phyloP scores from a whole-genome alignment of 2,329 filamentous ascomycete genomes.

The Talaromyces sp. region DNA sequence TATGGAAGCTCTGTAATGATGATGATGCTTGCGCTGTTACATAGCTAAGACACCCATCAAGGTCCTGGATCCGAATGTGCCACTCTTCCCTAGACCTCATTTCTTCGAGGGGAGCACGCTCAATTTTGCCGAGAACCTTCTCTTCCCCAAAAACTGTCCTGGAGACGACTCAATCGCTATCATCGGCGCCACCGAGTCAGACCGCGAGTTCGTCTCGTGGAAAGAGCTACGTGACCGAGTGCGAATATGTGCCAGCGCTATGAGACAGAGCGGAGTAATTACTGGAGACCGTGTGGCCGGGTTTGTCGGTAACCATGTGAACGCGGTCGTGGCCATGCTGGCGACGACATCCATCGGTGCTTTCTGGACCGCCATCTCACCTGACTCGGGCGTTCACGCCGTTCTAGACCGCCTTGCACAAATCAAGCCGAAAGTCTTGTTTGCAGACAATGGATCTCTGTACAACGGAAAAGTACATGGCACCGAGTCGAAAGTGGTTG shows the following conservation, averaged over 20 bases:
- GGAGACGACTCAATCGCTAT: conserved; percentile 63
- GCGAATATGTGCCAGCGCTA: conserved; percentile 64
- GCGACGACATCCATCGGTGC: conserved; percentile 77
- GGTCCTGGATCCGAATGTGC: conserved; percentile 63
- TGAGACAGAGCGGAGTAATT: conserved; percentile 63
- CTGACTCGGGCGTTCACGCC: conserved; percentile 86
- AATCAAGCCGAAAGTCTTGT: conserved; percentile 76
- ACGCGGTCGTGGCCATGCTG: conserved; percentile 84
- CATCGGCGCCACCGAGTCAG: conserved; percentile 74
- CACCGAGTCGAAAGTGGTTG: conserved; percentile 71
- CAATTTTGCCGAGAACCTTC: conserved; percentile 93
- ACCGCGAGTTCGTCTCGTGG: conserved; percentile 68
- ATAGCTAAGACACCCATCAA: conserved; percentile 28
- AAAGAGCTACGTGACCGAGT: conserved; percentile 73
- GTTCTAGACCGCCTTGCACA: conserved; percentile 83
- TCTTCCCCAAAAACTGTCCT: conserved; percentile 64
- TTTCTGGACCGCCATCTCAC: conserved; percentile 89
- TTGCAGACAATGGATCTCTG: conserved; percentile 79
- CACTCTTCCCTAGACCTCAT: conserved; percentile 79
- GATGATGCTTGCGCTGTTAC: background rate
- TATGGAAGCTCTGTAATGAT: conserved; percentile 19
- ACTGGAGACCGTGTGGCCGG: conserved; percentile 60
- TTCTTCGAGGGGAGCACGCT: conserved; percentile 77
- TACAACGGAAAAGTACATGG: conserved; percentile 91
- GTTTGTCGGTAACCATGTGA: conserved; percentile 84